These are phyloP conservation scores for Fragaria nilgerrensis DNA, from an alignment of 306 rosid genomes.

Conservation along the genomic window DNA sequence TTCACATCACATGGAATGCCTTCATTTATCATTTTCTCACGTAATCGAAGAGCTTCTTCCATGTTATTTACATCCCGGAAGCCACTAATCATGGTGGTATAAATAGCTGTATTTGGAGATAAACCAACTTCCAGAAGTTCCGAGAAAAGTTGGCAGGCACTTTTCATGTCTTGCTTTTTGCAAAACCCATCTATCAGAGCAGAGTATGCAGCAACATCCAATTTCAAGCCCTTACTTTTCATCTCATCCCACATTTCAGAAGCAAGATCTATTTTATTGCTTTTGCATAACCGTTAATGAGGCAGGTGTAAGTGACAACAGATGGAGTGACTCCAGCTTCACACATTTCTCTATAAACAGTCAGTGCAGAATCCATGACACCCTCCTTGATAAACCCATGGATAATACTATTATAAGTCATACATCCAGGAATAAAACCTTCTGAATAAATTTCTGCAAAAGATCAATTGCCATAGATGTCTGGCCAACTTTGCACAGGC, in stretches of 20 bases:
- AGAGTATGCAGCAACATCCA: slow-evolving; percentile 58
- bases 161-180: slow-evolving; percentile 67
- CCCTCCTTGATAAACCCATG: slow-evolving; percentile 67
- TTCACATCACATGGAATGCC: slow-evolving; percentile 58
- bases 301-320: slow-evolving; percentile 61
- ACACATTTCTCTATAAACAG: slow-evolving; percentile 52
- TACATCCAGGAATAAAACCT: slow-evolving; percentile 48
- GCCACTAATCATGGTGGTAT: slow-evolving; percentile 67
- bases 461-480: slow-evolving; percentile 44
- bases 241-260: slow-evolving; percentile 55
- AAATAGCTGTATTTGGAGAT: slow-evolving; percentile 60
- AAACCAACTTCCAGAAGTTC: slow-evolving; percentile 66
- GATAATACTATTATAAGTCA: slow-evolving; percentile 65
- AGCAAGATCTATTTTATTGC: slow-evolving; percentile 58
- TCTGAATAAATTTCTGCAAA: slow-evolving; percentile 42
- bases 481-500: slow-evolving; percentile 73
- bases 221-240: slow-evolving; percentile 51
- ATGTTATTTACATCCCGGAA: slow-evolving; percentile 56
- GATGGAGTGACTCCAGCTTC: slow-evolving; percentile 53
- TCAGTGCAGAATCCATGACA: slow-evolving; percentile 45
- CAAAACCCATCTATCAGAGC: slow-evolving; percentile 61
- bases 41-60: slow-evolving; percentile 56
- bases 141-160: slow-evolving; percentile 48
- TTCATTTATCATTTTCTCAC: slow-evolving; percentile 56
- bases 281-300: slow-evolving; percentile 64